phyloP scores from a whole-genome alignment of 2,329 filamentous ascomycete species.

The Ophioceras dolichostomum region DNA sequence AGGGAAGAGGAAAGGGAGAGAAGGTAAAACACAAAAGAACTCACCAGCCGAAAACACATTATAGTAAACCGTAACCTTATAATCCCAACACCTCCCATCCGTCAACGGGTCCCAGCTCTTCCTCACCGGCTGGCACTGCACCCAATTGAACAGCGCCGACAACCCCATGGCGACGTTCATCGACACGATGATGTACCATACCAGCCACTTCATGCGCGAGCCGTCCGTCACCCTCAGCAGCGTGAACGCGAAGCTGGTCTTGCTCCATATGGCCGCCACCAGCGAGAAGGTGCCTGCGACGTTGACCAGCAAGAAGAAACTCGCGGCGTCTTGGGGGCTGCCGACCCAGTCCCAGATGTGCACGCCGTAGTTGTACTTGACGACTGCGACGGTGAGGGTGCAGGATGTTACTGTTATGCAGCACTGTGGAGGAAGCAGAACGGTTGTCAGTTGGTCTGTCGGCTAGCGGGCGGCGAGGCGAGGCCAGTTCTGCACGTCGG shows the following conservation, averaged over 20 bases:
- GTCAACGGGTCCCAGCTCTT: conserved; percentile 11
- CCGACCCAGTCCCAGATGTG: conserved; percentile 1
- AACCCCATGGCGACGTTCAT: conserved; percentile 16
- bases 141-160: conserved; percentile 12
- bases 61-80: conserved; percentile 8
- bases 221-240: conserved; percentile 9
- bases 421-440: neutral
- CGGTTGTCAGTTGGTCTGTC: neutral
- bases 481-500: too few species aligned
- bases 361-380: neutral
- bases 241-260: conserved; percentile 2
- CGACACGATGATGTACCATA: conserved; percentile 18
- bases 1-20: neutral
- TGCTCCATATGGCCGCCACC: conserved; percentile 1
- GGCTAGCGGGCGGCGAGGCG: neutral
- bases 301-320: neutral
- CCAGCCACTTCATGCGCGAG: conserved; percentile 4
- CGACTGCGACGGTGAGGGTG: neutral
- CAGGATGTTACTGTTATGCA: conserved; percentile 1
- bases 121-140: conserved; percentile 11
- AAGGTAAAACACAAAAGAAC: neutral
- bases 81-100: conserved; percentile 12
- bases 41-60: conserved; percentile 12
- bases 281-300: conserved; percentile 1
- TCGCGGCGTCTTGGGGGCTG: neutral